phyloP scores from a whole-genome alignment of 768 basidiomycete genomes.

The Boletellus emodensis region DNA sequence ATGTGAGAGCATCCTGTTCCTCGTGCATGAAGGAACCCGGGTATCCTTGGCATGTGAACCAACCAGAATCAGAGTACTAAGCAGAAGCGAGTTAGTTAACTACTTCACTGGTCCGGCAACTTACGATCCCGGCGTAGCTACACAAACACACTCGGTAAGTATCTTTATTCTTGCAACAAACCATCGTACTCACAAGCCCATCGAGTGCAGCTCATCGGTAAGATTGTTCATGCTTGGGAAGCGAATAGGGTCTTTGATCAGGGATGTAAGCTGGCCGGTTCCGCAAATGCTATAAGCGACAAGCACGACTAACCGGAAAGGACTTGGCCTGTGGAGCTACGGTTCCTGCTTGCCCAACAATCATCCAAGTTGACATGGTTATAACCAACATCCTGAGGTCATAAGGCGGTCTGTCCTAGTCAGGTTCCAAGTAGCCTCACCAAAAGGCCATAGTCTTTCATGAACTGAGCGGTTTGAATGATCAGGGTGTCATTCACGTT shows the following conservation, averaged over 20 bases:
- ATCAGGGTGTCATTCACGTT: conserved; percentile 52
- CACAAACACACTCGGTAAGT: conserved; percentile 1
- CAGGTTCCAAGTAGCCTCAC: conserved; percentile 25
- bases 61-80: conserved; percentile 65
- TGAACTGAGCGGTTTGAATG: conserved; percentile 45
- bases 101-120: conserved; percentile 12
- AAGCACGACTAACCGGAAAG: conserved; percentile 42
- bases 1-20: conserved; percentile 53
- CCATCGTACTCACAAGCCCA: conserved; percentile 48
- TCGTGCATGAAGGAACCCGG: conserved; percentile 64
- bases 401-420: conserved; percentile 1
- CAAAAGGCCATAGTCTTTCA: conserved; percentile 50
- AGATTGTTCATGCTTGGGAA: conserved; percentile 57
- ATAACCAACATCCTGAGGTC: conserved; percentile 50
- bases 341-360: conserved; percentile 56
- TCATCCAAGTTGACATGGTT: conserved; percentile 60
- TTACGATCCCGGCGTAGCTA: conserved; percentile 60
- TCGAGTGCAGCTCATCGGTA: conserved; percentile 48
- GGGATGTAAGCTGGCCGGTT: background rate
- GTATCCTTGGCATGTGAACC: conserved; percentile 59
- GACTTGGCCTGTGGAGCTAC: conserved; percentile 48
- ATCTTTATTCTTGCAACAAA: background rate
- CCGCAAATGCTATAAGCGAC: background rate
- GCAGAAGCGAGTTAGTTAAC: background rate
- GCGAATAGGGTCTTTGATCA: conserved; percentile 39